Base-by-base conservation (phyloP, 305 asterid genomes). In the Fraxinus latifolia region DNA sequence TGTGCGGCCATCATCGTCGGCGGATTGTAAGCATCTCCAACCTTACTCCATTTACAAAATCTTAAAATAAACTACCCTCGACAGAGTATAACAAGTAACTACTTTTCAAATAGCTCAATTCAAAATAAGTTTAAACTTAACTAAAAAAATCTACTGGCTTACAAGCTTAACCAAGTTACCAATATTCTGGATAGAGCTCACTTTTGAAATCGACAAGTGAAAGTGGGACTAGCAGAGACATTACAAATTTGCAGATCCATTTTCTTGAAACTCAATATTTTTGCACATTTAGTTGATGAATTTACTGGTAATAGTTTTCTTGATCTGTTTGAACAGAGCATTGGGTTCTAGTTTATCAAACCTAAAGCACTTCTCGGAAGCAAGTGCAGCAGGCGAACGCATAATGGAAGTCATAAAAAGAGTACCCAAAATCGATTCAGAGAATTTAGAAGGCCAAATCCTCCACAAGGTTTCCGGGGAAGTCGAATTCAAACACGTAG, bases 1-100 rank as follows among this genome's bases (percentile, higher is more conserved):
- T 98, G 98, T 21, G 97, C 97, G 15, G 93, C 95, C 32, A 85
- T 92, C 36, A 91, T 93, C 58, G 89, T 93, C 27, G 99, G 99
- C 25, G 99, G 98, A 89, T 39, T 96, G 99, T 94, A 89, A 93
- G 89, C 9, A 50, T 81, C 79, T 39, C 2, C 8, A 17, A 12
- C 67, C 29, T 55, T 19, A 6, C 27, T 55, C 1, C 27, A 17
- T 55, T 17, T 53, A n/a, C 25, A 53, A n/a, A 17, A 55, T 17
- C 67, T 17, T 55, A 55, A 55, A 55, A 55, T 6, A 55, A 55
- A 55, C 29, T 55, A 5, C 25, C 8, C 65, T 17, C 65, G 3
- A n/a, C 3, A 14, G 7, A 12, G 19, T 47, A 14, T 47, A 29
- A 29, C 14, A 44, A 44, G 55, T 12, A 12, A 12, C 53, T 42